Conservation (phyloP, 2,329 filamentous ascomycete species). For the Xylaria sp. region DNA sequence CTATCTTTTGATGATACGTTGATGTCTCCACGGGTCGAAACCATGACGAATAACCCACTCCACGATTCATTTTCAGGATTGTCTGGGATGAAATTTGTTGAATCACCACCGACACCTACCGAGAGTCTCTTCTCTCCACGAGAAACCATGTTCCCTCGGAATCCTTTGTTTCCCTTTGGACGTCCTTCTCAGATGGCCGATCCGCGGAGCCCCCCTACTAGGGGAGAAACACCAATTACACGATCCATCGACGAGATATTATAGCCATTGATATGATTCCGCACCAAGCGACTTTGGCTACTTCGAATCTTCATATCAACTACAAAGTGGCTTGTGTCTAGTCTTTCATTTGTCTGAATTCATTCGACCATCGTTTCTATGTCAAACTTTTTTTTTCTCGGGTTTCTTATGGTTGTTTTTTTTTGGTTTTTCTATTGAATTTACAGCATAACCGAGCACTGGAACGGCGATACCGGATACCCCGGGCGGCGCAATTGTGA, state of each 20-base stretch:
- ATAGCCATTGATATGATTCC: conserved; percentile 53
- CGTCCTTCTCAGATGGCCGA: conserved; percentile 66
- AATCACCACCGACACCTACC: conserved; percentile 62
- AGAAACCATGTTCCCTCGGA: conserved; percentile 63
- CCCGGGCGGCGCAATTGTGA: conserved; percentile 43
- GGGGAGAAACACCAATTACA: conserved; percentile 78
- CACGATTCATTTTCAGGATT: conserved; percentile 58
- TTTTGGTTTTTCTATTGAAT: conserved; percentile 38
- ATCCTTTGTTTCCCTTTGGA: conserved; percentile 63
- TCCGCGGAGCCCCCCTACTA: conserved; percentile 78
- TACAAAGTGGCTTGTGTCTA: background rate
- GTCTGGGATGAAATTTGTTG: conserved; percentile 62
- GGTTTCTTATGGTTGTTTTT: conserved; percentile 34
- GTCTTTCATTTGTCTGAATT: conserved; percentile 36
- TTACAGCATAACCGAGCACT: conserved; percentile 41
- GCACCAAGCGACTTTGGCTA: background rate
- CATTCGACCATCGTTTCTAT: conserved; percentile 37
- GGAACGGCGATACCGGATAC: conserved; percentile 46
- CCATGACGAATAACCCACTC: conserved; percentile 76
- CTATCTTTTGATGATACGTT: conserved; percentile 63
- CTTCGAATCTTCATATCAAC: conserved; percentile 13
- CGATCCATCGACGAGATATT: conserved; percentile 82
- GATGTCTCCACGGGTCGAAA: conserved; percentile 76
- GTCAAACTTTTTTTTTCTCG: no score
- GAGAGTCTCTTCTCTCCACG: conserved; percentile 65